phyloP scores from a whole-genome alignment of 176 grass and related monocot genomes.

The Leersia perrieri region DNA sequence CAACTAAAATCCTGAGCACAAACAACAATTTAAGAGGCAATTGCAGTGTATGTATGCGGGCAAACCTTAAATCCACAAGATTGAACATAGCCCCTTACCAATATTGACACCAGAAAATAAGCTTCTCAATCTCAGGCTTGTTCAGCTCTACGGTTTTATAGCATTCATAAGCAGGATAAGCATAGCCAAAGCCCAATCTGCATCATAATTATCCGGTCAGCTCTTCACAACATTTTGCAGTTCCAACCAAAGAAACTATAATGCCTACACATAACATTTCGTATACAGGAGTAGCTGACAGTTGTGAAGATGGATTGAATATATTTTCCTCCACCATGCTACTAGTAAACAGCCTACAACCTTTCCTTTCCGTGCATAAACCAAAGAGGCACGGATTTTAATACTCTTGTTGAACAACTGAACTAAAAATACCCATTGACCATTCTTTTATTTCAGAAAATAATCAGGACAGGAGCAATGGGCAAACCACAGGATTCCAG shows the following conservation, averaged over 20 bases:
- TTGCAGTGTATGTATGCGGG: background rate
- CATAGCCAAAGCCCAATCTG: conserved; percentile 77
- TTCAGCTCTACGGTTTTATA: conserved; percentile 92
- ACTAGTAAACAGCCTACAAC: background rate
- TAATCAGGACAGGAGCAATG: background rate
- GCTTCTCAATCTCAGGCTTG: conserved; percentile 74
- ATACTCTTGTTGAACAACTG: background rate
- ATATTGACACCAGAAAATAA: conserved; percentile 91
- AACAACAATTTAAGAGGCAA: background rate
- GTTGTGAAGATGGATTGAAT: background rate
- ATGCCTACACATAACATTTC: background rate
- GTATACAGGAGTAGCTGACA: background rate
- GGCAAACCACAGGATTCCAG: background rate
- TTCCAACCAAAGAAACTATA: background rate
- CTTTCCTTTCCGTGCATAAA: background rate
- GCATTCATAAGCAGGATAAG: conserved; percentile 92
- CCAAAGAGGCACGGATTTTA: background rate
- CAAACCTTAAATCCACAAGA: background rate
- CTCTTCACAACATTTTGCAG: background rate
- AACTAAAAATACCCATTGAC: background rate
- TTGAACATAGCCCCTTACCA: conserved; percentile 45
- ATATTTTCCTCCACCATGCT: background rate
- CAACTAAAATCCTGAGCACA: conserved; percentile 75
- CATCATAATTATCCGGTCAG: background rate
- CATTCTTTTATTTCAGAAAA: background rate